Evolutionary conservation across 2,329 filamentous ascomycete species (phyloP), one percentile per base, ranked within the genome.

Genomic region (Curvularia sp.): DNA sequence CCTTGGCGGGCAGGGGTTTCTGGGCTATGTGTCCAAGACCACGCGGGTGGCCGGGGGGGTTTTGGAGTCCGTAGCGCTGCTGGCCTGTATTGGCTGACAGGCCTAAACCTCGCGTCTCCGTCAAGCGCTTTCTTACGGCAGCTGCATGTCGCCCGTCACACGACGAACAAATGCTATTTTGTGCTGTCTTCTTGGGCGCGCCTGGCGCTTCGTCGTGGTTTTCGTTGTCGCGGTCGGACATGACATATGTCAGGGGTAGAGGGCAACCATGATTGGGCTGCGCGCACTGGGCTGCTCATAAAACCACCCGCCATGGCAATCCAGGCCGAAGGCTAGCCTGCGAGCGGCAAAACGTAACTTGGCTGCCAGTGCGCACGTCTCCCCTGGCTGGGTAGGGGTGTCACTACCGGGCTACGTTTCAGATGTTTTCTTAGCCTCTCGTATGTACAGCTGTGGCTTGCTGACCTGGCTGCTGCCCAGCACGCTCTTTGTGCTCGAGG

Each of bases 101-200:
- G 10, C 38, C n/a, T 9, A 46, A 30, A 39, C 30, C 41, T 30
- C 46, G 41, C 65, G 64, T 38, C 65, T 42, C 60, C 69, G n/a
- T 39, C 38, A 71, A 73, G 66, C 78, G 84, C 78, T 84, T 83
- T 72, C 77, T 85, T 67, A 13, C 47, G 34, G 36, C 53, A 34
- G 32, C 34, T 25, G 21, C 23, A 53, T 28, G 28, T 32, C 52
- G 36, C 39, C 39, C 53, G 48, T 49, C 49, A 59, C 56, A 43
- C 43, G 10, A 13, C 27, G n/a, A 6, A n/a, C 43, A 47, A 59
- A 21, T 49, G 39, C 34, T 15, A 25, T 39, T 39, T 41, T 41
- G 51, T 50, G 42, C 30, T 54, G 55, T 43, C 23, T 47, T 36
- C 47, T 47, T 39, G 50, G 34, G 27, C 34, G 46, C 18, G 21